phyloP scores from a whole-genome alignment of 345 rosid species.

The Lepidium didymum region DNA sequence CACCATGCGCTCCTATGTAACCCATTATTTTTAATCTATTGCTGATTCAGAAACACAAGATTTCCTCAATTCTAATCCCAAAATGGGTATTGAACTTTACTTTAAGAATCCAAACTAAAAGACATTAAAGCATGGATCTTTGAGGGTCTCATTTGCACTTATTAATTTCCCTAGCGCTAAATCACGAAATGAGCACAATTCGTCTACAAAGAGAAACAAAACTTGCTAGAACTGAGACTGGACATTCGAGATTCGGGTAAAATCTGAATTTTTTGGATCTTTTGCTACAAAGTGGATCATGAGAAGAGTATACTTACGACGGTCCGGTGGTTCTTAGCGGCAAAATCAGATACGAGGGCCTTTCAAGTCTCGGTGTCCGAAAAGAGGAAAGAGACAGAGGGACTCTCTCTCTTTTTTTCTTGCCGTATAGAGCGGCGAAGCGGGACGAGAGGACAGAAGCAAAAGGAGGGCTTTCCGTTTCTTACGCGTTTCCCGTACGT shows the following conservation, averaged over 20 bases:
- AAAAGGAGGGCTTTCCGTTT: slow-evolving; percentile 16
- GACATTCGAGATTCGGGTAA: not conserved
- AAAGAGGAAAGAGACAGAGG: not conserved
- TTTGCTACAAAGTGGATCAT: not conserved
- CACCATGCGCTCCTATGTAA: slow-evolving; percentile 83
- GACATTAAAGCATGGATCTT: slow-evolving; percentile 15
- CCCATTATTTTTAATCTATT: slow-evolving; percentile 48
- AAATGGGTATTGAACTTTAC: not conserved
- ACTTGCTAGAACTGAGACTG: slow-evolving; percentile 3
- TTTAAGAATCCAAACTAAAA: not conserved
- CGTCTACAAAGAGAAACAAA: not conserved
- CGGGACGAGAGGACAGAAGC: slow-evolving; percentile 15
- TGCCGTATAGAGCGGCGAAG: slow-evolving; percentile 16
- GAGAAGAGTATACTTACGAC: slow-evolving; percentile 14
- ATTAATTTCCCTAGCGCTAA: not conserved
- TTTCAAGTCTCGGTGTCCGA: slow-evolving; percentile 3
- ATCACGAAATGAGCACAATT: not conserved
- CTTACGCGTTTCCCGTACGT: slow-evolving; percentile 21
- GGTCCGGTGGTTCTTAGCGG: not conserved
- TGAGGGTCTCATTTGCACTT: not conserved
- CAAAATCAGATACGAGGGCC: not conserved
- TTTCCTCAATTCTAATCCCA: not conserved
- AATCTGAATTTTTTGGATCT: not conserved
- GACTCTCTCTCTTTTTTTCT: not conserved
- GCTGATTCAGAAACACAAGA: not conserved